These are phyloP conservation scores for Fusarium guadeloupense DNA, from an alignment of 2,329 filamentous ascomycete species.

Conservation along the genomic window DNA sequence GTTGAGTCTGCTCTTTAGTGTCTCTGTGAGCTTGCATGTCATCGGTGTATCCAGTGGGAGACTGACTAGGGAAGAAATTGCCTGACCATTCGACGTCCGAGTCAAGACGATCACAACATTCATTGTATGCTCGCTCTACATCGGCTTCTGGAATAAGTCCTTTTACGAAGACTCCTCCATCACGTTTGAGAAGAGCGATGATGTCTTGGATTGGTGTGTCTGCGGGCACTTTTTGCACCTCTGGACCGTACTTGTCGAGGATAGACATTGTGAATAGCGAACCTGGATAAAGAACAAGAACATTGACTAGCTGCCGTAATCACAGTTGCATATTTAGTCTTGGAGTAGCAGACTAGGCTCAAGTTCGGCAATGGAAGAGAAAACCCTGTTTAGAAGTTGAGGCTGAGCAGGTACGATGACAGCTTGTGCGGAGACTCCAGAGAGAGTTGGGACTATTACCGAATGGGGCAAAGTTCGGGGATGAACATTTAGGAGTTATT, in stretches of 20 bases:
- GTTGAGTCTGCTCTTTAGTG: conserved; percentile 12
- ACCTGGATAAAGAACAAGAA: not conserved
- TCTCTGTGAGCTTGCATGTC: not conserved
- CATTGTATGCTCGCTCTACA: conserved; percentile 1
- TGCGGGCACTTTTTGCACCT: conserved; percentile 1
- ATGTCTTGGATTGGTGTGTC: not conserved
- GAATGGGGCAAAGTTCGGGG: not conserved
- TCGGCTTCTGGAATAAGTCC: not conserved
- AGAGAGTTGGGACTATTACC: not conserved
- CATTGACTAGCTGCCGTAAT: no score
- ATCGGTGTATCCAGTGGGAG: no score
- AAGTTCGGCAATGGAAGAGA: not conserved
- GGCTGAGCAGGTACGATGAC: not conserved
- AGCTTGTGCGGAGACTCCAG: not conserved
- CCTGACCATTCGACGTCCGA: conserved; percentile 1
- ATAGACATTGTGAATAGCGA: not conserved
- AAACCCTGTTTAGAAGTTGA: not conserved
- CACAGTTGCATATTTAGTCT: no score
- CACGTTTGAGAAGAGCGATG: conserved; percentile 8
- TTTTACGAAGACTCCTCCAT: conserved; percentile 2
- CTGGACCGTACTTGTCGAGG: not conserved
- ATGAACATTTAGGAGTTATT: not conserved
- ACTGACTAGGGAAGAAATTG: conserved; percentile 11
- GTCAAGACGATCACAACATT: not conserved
- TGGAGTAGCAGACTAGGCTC: not conserved